Conservation (phyloP, 148 eudicot genomes). For the Rhododendron vialii region DNA sequence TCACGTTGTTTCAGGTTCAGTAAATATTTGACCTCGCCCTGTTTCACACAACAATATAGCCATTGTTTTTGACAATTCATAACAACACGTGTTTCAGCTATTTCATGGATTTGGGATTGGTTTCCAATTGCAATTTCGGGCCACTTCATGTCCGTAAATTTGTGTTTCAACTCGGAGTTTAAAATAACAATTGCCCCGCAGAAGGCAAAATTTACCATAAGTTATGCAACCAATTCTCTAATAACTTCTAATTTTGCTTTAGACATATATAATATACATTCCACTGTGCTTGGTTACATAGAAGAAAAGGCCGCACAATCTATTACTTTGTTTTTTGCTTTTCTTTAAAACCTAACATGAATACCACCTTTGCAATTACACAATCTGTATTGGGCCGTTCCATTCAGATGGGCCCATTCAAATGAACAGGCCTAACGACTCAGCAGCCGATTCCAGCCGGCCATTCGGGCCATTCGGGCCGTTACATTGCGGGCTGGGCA, state of each 20-base stretch:
- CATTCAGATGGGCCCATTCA: neutral
- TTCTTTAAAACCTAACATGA: neutral
- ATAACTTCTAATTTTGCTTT: neutral
- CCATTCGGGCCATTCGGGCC: neutral
- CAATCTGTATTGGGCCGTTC: neutral
- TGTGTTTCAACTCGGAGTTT: neutral
- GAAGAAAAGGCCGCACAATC: neutral
- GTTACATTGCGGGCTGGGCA: neutral
- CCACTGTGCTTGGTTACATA: neutral
- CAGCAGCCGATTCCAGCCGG: neutral
- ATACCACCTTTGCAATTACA: neutral
- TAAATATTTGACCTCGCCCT: conserved; percentile 44
- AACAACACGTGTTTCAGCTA: neutral
- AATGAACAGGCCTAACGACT: neutral
- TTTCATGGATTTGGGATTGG: neutral
- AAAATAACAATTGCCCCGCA: neutral
- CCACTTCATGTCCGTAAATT: neutral
- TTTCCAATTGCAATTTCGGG: neutral
- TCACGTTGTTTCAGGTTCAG: conserved; percentile 38
- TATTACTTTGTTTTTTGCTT: neutral
- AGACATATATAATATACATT: neutral
- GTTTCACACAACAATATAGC: neutral
- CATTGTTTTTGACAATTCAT: neutral
- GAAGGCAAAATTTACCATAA: neutral
- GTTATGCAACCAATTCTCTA: neutral